Base-by-base conservation (phyloP, 2,329 filamentous ascomycete genomes). In the Ceratocystis lukuohia region DNA sequence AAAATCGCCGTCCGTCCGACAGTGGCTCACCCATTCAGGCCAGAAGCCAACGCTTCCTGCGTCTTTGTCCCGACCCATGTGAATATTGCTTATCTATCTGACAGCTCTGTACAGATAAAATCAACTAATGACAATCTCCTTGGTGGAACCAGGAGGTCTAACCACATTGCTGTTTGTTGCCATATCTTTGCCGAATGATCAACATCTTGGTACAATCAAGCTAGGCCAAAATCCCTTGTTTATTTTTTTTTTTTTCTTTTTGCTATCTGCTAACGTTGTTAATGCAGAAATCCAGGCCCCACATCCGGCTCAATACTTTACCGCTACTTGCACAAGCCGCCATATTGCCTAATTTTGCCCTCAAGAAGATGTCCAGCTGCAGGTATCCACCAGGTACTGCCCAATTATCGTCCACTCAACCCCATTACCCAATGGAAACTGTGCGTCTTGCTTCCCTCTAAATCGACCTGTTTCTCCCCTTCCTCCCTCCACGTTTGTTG, bases 71-170 rank as follows among this genome's bases (percentile, higher is more conserved):
- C 37, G 46, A 10, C 20, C 59, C 37, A 15, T 64, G 53, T 25
- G 22, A 46, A 66, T 22, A 46, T 62, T 56, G 37, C 66, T 67
- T 67, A 67, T 67, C 66, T 65, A 22, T 46, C 7, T 50, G 56
- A 53, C 44, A 65, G 33, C 15, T 53, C 53, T 25, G 53, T 57
- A 65, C 66, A 65, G 56, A 65, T 65, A 65, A 48, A 65, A 67
- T 65, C 65, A 67, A 63, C 65, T 67, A 67, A 67, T 67, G 59
- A 20, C 59, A 67, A 67, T 48, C 30, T 25, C 61, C 37, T 46
- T 22, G 63, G 59, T 67, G 57, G 66, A 65, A 46, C 62, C 63
- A 59, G 45, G 50, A 46, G 46, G 46, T 33, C 53, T 48, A 65
- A 56, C 66, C 66, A 62, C 46, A 45, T 56, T 37, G 62, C 62